Conservation (phyloP, 495 filamentous ascomycete species). For the Rostrohypoxylon terebratum region DNA sequence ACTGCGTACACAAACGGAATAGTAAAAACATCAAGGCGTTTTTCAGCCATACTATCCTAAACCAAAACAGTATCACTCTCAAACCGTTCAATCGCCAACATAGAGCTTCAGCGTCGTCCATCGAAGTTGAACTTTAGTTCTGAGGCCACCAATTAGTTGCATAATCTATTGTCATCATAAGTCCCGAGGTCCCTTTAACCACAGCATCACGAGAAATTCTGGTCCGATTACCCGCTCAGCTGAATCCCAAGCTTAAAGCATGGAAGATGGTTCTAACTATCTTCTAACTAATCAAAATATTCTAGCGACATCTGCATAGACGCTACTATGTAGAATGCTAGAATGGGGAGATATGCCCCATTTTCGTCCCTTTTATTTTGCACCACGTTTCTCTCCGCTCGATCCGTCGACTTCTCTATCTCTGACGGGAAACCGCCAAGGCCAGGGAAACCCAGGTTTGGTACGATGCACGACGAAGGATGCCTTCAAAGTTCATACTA, state of each 20-base stretch:
- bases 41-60: slow-evolving; percentile 21
- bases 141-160: neutral
- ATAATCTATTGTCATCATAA: slow-evolving; percentile 7
- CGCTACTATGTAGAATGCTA: slow-evolving; percentile 10
- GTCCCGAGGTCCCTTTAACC: slow-evolving; percentile 3
- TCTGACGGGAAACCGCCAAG: slow-evolving; percentile 29
- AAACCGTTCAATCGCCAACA: slow-evolving; percentile 3
- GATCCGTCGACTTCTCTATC: slow-evolving; percentile 29
- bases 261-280: slow-evolving; percentile 17
- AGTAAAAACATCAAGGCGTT: slow-evolving; percentile 17
- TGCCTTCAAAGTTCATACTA: slow-evolving; percentile 10
- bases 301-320: neutral
- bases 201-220: slow-evolving; percentile 11
- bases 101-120: neutral
- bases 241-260: slow-evolving; percentile 16
- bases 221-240: slow-evolving; percentile 30
- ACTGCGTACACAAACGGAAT: neutral
- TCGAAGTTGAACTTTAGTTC: neutral
- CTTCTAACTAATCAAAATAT: neutral
- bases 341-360: slow-evolving; percentile 31
- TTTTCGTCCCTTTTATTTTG: slow-evolving; percentile 45
- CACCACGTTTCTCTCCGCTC: slow-evolving; percentile 32
- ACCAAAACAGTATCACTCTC: slow-evolving; percentile 29
- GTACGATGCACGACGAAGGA: slow-evolving; percentile 19
- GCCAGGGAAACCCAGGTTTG: neutral